Evolutionary conservation across 148 eudicot genomes (phyloP).

Genomic region (Amaranthus hypochondriacus): DNA sequence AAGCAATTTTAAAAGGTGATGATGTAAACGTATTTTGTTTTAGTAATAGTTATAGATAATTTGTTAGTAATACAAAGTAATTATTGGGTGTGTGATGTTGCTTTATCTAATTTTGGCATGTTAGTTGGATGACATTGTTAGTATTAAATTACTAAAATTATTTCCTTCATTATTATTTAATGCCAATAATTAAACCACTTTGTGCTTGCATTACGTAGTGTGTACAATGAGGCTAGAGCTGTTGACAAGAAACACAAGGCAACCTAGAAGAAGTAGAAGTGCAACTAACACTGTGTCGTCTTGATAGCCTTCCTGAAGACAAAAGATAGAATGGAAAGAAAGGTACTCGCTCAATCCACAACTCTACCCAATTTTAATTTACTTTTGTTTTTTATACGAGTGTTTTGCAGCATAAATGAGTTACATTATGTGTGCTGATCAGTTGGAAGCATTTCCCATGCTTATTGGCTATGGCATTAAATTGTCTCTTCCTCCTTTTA

Average conservation of each 20-base stretch:
- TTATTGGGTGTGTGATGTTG: no score
- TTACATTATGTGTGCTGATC: background rate
- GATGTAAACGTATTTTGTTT: no score
- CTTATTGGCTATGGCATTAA: background rate
- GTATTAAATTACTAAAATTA: no score
- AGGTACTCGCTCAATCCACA: conserved; percentile 36
- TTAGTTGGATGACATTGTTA: no score
- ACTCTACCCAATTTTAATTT: background rate
- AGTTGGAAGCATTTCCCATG: background rate
- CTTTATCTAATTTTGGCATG: no score
- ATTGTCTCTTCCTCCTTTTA: background rate
- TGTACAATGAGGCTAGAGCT: conserved; percentile 93
- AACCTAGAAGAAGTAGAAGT: conserved; percentile 84
- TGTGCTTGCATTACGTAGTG: conserved; percentile 86
- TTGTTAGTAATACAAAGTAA: no score
- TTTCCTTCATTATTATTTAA: no score
- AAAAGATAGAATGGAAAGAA: conserved; percentile 78
- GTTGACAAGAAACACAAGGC: conserved; percentile 95
- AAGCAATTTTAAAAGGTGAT: no score
- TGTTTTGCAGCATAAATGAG: background rate
- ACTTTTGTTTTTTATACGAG: no score
- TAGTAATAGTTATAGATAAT: no score
- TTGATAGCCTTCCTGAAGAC: conserved; percentile 85
- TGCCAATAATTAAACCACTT: conserved; percentile 17
- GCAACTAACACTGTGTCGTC: conserved; percentile 66